Evolutionary conservation across 176 grass and related monocot species (phyloP).

Genomic region (Bolboschoenus planiculmis): DNA sequence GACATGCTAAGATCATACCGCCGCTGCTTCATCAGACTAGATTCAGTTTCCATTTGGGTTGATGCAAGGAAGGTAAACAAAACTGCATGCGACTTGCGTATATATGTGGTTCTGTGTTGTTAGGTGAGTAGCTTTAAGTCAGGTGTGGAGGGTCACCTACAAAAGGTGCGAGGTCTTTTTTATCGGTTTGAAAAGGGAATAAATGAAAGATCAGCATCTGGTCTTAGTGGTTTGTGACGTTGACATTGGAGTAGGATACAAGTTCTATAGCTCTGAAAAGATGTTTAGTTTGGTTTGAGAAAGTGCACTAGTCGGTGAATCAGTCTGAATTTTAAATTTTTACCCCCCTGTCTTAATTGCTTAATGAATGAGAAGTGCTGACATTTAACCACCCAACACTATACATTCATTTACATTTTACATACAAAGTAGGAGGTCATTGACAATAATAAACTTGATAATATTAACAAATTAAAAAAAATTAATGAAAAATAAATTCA

Average conservation of each 20-base stretch:
- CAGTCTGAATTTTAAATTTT: not conserved
- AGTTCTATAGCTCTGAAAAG: slow-evolving; percentile 32
- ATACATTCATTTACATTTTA: not conserved
- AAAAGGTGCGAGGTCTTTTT: slow-evolving; percentile 48
- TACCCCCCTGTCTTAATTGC: not conserved
- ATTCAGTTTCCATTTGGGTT: slow-evolving; percentile 55
- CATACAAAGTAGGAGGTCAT: too few relatives aligned
- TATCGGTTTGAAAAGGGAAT: slow-evolving; percentile 31
- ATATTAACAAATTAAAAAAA: too few relatives aligned
- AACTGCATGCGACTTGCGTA: slow-evolving; percentile 26
- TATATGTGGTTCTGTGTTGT: slow-evolving; percentile 25
- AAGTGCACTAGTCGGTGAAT: slow-evolving; percentile 16
- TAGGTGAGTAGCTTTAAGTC: slow-evolving; percentile 36
- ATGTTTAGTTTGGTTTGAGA: slow-evolving; percentile 35
- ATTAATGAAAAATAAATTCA: too few relatives aligned
- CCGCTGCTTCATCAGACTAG: slow-evolving; percentile 41
- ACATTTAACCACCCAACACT: slow-evolving; percentile 11
- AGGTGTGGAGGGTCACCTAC: slow-evolving; percentile 23
- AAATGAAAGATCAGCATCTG: slow-evolving; percentile 44
- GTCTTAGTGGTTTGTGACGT: slow-evolving; percentile 27
- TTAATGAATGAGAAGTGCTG: not conserved
- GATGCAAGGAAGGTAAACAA: slow-evolving; percentile 27
- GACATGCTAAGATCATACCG: slow-evolving; percentile 80
- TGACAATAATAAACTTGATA: too few relatives aligned
- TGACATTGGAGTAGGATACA: slow-evolving; percentile 55